Evolutionary conservation across 2,329 filamentous ascomycete species (phyloP), one percentile per base, ranked within the genome.

Genomic region (Fusarium sp.): DNA sequence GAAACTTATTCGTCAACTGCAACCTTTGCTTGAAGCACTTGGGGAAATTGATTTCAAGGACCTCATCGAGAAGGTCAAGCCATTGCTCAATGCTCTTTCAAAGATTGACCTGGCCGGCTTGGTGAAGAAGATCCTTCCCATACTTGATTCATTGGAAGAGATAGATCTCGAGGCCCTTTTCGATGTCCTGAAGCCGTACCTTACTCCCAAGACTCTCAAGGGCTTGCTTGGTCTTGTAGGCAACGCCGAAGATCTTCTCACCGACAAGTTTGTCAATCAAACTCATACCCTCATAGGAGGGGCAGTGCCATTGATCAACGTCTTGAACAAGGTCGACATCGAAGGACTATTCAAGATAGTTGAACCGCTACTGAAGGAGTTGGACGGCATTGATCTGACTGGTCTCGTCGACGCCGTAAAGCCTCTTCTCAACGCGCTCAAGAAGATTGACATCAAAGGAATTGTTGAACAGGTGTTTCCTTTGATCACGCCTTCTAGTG

Each of bases 191-290:
- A 74, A 79, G 22, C 84, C 82, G 4, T 74, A 82, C 13, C 76
- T 85, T 35, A 83, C 82, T 0, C 79, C 82, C 1, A 54, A 78
- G 14, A 80, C 79, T 0, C 72, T 85, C 9, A 74, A 80, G 63
- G 83, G 82, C 6, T 68, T 85, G 6, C 69, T 84, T 2, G 81
- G 82, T 4, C 77, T 84, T 0, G 75, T 84, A 2, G 78, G 71
- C 22, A 85, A 84, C 47, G 84, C 83, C 0, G 82, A 84, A 64
- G 75, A 80, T n/a, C 77, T 85, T 1, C 79, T 85, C 29, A 84
- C 80, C 0, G 64, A 66, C 54, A 79, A 80, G 14, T 85, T 85
- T 56, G 84, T 85, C 74, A 84, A 85, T 59, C 79, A 84, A 54
- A 86, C 83, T 0, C 81, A 84, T 10, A 82, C 80, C 0, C 80